Conservation (phyloP, 2,329 filamentous ascomycete genomes). For the Epichloe elymi region DNA sequence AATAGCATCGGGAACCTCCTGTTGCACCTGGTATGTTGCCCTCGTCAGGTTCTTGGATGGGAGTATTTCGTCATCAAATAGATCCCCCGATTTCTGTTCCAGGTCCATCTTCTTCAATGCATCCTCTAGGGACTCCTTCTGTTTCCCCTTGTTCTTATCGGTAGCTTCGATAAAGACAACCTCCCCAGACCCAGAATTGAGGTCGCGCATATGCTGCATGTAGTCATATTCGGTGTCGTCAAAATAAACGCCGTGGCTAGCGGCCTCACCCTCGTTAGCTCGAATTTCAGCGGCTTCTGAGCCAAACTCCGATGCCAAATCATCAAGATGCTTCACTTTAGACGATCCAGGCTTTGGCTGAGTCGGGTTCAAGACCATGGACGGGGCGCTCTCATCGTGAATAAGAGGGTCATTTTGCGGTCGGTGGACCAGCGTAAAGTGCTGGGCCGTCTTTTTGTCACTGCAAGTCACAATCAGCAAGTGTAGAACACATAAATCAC, state of each 20-base stretch:
- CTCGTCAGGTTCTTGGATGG: slow-evolving; percentile 68
- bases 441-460: slow-evolving; percentile 83
- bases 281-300: slow-evolving; percentile 52
- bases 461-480: slow-evolving; percentile 16
- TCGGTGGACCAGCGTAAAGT: slow-evolving; percentile 88
- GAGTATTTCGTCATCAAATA: slow-evolving; percentile 62
- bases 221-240: slow-evolving; percentile 97
- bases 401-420: slow-evolving; percentile 96
- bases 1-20: slow-evolving; percentile 82
- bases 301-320: slow-evolving; percentile 66
- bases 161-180: slow-evolving; percentile 74
- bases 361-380: slow-evolving; percentile 75
- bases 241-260: slow-evolving; percentile 84
- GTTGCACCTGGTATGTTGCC: slow-evolving; percentile 79
- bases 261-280: slow-evolving; percentile 89
- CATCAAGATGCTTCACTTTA: slow-evolving; percentile 54
- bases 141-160: slow-evolving; percentile 57
- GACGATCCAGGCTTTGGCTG: slow-evolving; percentile 25
- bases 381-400: slow-evolving; percentile 76
- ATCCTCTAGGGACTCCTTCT: slow-evolving; percentile 71
- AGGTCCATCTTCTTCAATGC: slow-evolving; percentile 54
- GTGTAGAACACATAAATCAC: not conserved
- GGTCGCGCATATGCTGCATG: slow-evolving; percentile 94
- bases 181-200: slow-evolving; percentile 57
- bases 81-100: slow-evolving; percentile 37